phyloP scores from a whole-genome alignment of 1,139 yeast species.

The Nadsonia starkeyi-henricii region DNA sequence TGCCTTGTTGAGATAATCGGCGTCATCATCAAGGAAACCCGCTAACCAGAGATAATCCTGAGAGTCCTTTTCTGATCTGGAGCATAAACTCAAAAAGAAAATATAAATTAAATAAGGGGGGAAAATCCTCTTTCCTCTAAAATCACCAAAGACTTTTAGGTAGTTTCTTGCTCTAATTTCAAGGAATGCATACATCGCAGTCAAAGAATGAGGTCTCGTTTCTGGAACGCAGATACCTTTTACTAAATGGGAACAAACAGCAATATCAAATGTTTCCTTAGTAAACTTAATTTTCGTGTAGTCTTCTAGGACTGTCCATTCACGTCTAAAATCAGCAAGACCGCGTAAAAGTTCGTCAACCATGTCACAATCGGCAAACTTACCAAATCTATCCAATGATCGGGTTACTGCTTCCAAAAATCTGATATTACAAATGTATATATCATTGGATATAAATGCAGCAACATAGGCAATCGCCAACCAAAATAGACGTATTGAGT shows the following conservation, averaged over 20 bases:
- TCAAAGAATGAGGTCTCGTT: conserved; percentile 42
- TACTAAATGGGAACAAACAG: conserved; percentile 37
- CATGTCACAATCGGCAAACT: conserved; percentile 14
- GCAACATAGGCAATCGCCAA: conserved; percentile 27
- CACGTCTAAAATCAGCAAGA: conserved; percentile 27
- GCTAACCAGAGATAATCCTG: conserved; percentile 32
- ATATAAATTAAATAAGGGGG: conserved; percentile 31
- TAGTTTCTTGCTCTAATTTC: conserved; percentile 31
- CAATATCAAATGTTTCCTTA: conserved; percentile 38
- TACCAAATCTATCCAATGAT: conserved; percentile 18
- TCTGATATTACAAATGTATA: conserved; percentile 3
- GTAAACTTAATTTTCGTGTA: conserved; percentile 30
- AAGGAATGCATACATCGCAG: conserved; percentile 37
- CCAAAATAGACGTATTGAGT: conserved; percentile 55
- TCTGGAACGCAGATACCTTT: conserved; percentile 56
- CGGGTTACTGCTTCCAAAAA: conserved; percentile 15
- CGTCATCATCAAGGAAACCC: conserved; percentile 27
- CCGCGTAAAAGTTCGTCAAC: conserved; percentile 24
- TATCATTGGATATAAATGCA: conserved; percentile 3
- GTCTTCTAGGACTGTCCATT: conserved; percentile 34
- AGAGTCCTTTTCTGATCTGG: conserved; percentile 37
- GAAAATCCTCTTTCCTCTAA: background rate
- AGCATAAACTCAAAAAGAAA: conserved; percentile 41
- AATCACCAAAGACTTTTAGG: background rate
- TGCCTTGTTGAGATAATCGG: conserved; percentile 32